Percentiles rank a stretch among this genome's conserved stretches.
These are phyloP conservation scores for Triticum aestivum DNA, from an alignment of 176 grass and related monocot genomes.

Conservation along the genomic window DNA sequence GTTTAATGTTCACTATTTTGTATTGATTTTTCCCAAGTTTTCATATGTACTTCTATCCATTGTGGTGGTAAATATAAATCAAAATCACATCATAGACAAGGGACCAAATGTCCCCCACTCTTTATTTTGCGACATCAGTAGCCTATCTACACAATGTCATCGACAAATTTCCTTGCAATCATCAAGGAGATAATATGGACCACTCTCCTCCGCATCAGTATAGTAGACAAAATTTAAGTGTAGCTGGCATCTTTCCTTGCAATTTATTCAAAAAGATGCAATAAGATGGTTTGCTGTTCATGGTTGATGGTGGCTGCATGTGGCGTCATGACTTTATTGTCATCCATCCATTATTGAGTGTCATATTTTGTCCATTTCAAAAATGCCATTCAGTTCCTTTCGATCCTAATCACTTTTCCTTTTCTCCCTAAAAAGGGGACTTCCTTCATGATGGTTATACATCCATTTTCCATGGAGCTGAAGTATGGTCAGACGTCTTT, in stretches of 20 bases:
- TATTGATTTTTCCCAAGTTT: neutral
- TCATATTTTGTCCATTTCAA: neutral
- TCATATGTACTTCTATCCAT: neutral
- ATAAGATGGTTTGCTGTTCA: too few relatives aligned
- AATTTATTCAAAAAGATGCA: neutral
- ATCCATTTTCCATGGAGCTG: neutral
- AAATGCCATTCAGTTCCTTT: neutral
- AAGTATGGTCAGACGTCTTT: neutral
- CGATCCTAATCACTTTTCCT: neutral
- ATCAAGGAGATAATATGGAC: neutral
- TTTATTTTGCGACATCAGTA: neutral
- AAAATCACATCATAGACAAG: neutral
- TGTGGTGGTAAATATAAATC: neutral
- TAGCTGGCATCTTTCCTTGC: neutral
- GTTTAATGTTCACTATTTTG: neutral
- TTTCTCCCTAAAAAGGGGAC: neutral
- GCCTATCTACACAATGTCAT: neutral
- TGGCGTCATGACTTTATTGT: constrained; percentile 1
- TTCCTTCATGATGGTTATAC: neutral
- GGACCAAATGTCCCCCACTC: neutral
- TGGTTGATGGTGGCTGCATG: constrained; percentile 21
- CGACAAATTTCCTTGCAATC: neutral
- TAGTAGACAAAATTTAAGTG: neutral
- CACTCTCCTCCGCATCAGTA: neutral
- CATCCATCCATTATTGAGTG: neutral